Evolutionary conservation across 106 monocot species (phyloP).

Genomic region (Dioscorea alata): DNA sequence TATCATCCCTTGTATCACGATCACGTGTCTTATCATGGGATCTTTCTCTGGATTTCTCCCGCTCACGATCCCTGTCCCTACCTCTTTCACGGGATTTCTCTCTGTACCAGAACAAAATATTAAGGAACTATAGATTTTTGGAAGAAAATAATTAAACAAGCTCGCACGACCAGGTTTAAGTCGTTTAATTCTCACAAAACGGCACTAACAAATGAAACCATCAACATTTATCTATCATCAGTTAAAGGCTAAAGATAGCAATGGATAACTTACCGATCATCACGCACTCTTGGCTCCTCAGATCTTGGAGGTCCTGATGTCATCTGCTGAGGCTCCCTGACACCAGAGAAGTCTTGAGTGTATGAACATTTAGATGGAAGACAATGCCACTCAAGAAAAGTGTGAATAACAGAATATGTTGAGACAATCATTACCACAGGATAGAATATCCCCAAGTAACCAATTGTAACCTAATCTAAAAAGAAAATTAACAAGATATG

Average conservation of each 20-base stretch:
- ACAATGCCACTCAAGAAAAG: neutral
- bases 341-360: neutral
- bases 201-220: too few relatives aligned
- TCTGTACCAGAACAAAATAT: conserved; percentile 28
- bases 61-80: conserved; percentile 7
- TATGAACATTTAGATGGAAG: neutral
- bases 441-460: too few relatives aligned
- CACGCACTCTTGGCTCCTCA: conserved; percentile 75
- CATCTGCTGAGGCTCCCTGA: conserved; percentile 69
- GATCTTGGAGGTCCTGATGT: conserved; percentile 44
- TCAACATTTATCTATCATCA: too few relatives aligned
- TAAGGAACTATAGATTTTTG: neutral
- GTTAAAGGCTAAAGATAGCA: too few relatives aligned
- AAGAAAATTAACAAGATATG: too few relatives aligned
- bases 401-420: too few relatives aligned
- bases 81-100: conserved; percentile 69
- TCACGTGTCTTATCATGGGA: conserved; percentile 31
- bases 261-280: conserved; percentile 28
- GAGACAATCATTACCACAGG: too few relatives aligned
- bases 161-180: too few relatives aligned
- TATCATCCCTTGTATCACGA: conserved; percentile 15
- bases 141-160: neutral
- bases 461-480: too few relatives aligned
- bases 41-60: conserved; percentile 3
- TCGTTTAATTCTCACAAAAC: too few relatives aligned